phyloP scores from a whole-genome alignment of 2,329 filamentous ascomycete species.

The Macrophomina tecta region DNA sequence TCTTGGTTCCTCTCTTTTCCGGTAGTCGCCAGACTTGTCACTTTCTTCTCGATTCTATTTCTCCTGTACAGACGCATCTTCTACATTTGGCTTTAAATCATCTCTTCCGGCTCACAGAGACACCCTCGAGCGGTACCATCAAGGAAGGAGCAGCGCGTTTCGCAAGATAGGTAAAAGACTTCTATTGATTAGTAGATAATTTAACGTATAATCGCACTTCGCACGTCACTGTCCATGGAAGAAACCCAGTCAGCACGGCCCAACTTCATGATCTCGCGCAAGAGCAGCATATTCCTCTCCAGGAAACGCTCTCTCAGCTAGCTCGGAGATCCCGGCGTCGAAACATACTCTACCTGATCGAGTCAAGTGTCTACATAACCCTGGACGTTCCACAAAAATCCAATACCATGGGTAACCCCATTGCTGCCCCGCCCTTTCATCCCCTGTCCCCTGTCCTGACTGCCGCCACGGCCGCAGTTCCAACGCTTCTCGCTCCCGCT shows the following conservation, averaged over 20 bases:
- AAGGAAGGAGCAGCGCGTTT: neutral
- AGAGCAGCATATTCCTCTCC: too few species aligned
- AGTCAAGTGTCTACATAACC: neutral
- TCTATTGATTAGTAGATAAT: slow-evolving; percentile 11
- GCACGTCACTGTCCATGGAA: neutral
- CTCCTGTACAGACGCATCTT: slow-evolving; percentile 11
- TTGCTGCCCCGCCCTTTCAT: neutral
- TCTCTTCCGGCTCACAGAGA: neutral
- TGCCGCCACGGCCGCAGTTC: too few species aligned
- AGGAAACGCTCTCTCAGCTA: too few species aligned
- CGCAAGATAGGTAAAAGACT: slow-evolving; percentile 4
- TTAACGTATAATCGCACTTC: slow-evolving; percentile 16
- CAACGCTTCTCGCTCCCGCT: neutral
- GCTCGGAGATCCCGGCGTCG: neutral
- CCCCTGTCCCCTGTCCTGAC: neutral
- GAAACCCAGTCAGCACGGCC: neutral
- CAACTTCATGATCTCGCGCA: neutral
- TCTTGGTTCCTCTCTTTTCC: neutral
- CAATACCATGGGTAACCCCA: neutral
- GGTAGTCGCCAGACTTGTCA: neutral
- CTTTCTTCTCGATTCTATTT: neutral
- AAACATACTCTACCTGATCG: neutral
- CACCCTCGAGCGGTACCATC: neutral
- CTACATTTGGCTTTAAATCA: neutral
- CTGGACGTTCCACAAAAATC: slow-evolving; percentile 6